Evolutionary conservation across 306 rosid genomes (phyloP).

Genomic region (Fragaria ananassa): DNA sequence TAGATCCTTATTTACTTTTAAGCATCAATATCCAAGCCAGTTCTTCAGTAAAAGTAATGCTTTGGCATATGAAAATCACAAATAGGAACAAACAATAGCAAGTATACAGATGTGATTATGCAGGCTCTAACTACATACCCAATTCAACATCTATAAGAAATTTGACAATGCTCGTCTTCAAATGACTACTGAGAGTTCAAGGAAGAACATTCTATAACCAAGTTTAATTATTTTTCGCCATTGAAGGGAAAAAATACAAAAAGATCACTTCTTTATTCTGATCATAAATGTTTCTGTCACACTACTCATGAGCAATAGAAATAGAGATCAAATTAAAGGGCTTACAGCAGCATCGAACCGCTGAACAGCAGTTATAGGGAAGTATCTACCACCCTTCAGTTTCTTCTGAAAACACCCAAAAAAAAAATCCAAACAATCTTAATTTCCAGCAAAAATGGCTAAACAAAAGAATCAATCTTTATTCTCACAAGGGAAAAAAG

Average conservation of each 20-base stretch:
- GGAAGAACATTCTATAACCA: not conserved
- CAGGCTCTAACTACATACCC: not conserved
- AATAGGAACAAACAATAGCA: not conserved
- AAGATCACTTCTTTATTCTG: not conserved
- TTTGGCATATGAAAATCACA: constrained; percentile 5
- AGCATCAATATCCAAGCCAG: not conserved
- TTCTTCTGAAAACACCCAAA: constrained; percentile 53
- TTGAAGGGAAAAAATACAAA: no score
- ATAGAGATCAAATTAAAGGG: constrained; percentile 18
- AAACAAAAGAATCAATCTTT: not conserved
- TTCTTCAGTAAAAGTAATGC: constrained; percentile 3
- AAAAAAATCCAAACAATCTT: constrained; percentile 15
- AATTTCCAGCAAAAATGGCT: not conserved
- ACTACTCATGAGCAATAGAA: not conserved
- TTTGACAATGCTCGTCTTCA: not conserved
- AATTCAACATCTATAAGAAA: not conserved
- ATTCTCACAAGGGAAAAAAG: not conserved
- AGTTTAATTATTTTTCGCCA: not conserved
- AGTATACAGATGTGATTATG: not conserved
- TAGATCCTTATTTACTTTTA: no score
- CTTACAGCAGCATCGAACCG: constrained; percentile 93
- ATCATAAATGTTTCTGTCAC: not conserved
- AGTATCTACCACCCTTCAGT: constrained; percentile 66
- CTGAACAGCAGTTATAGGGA: constrained; percentile 90
- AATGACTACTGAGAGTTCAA: not conserved